Evolutionary conservation across 768 basidiomycete species (phyloP), one percentile per base, ranked within the genome.

Genomic region (Russula vinacea): DNA sequence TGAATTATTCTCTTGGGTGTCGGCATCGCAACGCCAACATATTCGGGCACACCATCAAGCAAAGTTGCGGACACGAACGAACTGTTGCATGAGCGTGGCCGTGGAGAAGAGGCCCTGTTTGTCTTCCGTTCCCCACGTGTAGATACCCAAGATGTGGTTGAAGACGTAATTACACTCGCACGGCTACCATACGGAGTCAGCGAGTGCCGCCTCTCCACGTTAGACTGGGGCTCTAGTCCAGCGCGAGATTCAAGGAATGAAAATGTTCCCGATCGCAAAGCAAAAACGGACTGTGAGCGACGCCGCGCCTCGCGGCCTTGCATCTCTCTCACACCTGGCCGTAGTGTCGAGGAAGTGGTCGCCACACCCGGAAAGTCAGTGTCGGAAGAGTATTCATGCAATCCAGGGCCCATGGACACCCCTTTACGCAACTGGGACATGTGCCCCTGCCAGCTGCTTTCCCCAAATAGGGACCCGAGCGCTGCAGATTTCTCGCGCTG

Each of bases 271-370:
- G 62, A 67, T 29, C 61, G 71, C 60, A 66, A 57, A 16, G 68
- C 50, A 19, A 72, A 70, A 19, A 73, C 72, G 3, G 73, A 73
- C 54, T 73, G 71, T 5, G 74, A 75, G 51, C 74, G 74, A 45
- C 73, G 71, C 57, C 75, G 73, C 53, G 72, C 69, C 49, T 71
- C 70, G 33, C 66, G 67, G 37, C 68, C 67, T 47, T 63, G 59
- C 16, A 61, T 50, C 32, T 59, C 60, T 35, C 35, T 44, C 45
- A 37, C 49, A 49, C 54, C 58, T 19, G 62, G 57, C 13, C 63
- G 52, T 19, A 44, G 58, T 44, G 66, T 55, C 5, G 61, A 26
- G 24, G 51, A 44, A 33, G 56, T 22, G 5, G 56, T 50, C 17
- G 39, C 45, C 29, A 26, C 37, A 32, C n/a, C 11, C 16, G 55